Conservation (phyloP, 331 rosid species). For the Arachis monticola region DNA sequence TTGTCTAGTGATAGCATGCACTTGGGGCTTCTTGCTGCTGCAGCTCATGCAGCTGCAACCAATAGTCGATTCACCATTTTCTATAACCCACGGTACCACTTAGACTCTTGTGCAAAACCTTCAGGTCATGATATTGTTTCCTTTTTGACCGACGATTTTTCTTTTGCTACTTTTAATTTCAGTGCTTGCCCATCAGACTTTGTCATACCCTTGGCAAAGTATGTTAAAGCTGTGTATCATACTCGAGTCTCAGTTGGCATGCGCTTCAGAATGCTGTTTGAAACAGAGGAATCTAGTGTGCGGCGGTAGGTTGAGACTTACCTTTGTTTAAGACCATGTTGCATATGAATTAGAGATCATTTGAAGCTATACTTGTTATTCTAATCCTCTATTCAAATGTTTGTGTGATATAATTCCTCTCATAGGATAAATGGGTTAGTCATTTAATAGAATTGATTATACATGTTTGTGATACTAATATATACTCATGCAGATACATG, state of each 20-base stretch:
- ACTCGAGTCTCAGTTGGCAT: slow-evolving; percentile 96
- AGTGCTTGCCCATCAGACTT: slow-evolving; percentile 63
- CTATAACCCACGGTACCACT: slow-evolving; percentile 56
- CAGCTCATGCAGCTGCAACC: slow-evolving; percentile 99
- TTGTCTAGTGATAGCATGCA: slow-evolving; percentile 99
- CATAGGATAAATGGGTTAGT: slow-evolving; percentile 12
- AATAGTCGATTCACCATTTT: slow-evolving; percentile 62
- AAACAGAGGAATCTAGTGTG: slow-evolving; percentile 97
- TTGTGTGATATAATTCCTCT: slow-evolving; percentile 10
- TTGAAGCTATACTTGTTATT: slow-evolving; percentile 19
- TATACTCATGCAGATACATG: slow-evolving; percentile 72
- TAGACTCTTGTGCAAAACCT: slow-evolving; percentile 9
- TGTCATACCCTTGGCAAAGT: slow-evolving; percentile 56
- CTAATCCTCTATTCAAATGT: slow-evolving; percentile 9
- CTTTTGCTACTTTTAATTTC: background rate
- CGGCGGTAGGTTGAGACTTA: slow-evolving; percentile 68
- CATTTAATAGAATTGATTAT: slow-evolving; percentile 11
- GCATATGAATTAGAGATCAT: background rate
- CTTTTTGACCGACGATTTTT: slow-evolving; percentile 3
- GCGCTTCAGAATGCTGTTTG: slow-evolving; percentile 99
- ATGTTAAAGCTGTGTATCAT: slow-evolving; percentile 71
- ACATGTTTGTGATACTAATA: slow-evolving; percentile 2
- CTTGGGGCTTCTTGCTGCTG: slow-evolving; percentile 99
- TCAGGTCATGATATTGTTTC: background rate
- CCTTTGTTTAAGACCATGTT: slow-evolving; percentile 8